Base-by-base conservation (phyloP, 2,329 filamentous ascomycete species). In the Diaporthe destruens region DNA sequence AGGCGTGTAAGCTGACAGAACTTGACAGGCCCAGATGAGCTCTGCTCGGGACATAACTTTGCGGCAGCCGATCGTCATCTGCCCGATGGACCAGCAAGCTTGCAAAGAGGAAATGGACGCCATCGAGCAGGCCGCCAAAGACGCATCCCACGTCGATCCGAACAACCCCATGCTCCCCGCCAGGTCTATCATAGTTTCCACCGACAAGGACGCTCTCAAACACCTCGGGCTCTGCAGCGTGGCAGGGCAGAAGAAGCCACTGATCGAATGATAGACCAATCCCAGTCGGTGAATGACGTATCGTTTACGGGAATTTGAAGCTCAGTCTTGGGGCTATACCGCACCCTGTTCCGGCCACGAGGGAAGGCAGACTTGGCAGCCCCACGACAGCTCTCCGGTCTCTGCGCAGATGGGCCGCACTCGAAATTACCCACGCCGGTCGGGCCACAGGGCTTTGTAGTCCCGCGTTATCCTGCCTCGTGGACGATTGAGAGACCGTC, bases 101-200 rank as follows among this genome's bases (percentile, higher is more conserved):
- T 99, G 96, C 84, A 98, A 97, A 82, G 95, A 98, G 80, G 96
- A 98, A 84, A 98, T 99, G 94, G 95, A 98, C 78, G 95, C 95
- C 49, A 98, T 99, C 75, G 95, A 98, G 80, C 94, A 98, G 82
- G 94, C 96, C 0, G 96, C 96, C 55, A 96, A 95, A 82, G 96
- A 98, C 77, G 96, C 96, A 2, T 93, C 94, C 20, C 91, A 93
- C 74, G 92, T 98, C 74, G 94, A 96, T 77, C 93, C 93, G 0
- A 94, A 97, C 74, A 96, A 96, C 77, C 96, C 95, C 0, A 95
- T 97, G 92, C 84, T 98, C n/a, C 95, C 96, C 0, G 92, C 95
- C 1, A 91, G 92, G 75, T 91, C 89, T 9, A 96, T 99, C 75
- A 90, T 98, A 72, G 87, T 93, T 66, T 91, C 94, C 6, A 92